Base-by-base conservation (phyloP, 352 stramenopile species). In the Elongisporangium undulatum region DNA sequence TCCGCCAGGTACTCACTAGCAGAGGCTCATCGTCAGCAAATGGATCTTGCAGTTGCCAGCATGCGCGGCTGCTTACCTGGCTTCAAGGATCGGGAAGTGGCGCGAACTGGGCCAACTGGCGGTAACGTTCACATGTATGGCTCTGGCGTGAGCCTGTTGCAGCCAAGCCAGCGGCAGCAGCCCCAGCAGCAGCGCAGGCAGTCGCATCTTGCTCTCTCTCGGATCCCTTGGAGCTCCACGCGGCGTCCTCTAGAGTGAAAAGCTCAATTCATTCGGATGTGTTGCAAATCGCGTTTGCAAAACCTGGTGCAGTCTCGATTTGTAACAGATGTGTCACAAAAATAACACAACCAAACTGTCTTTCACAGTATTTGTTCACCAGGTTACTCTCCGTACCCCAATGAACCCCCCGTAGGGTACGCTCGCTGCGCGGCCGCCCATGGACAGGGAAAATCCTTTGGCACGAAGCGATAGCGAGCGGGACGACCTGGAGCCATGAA, bases 1-100 rank as follows among this genome's bases (percentile, higher is more conserved):
- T 92, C 80, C 13, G 83, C 82, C 39, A 94, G 68, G 60, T 89
- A 94, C 55, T 92, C 85, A 65, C 83, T 92, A 55, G n/a, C 16
- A 19, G 38, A 3, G 49, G 20, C n/a, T 7, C 39, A 3, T 2
- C 20, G 21, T 19, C 15, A 41, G 15, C 6, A 7, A 56, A 41
- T 15, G 29, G 29, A 41, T 41, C 29, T 41, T 41, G 29, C 29
- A 41, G 5, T 6, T 6, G 29, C 29, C 13, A 34, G 21, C 23
- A 0, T 56, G 4, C 51, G 56, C 49, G 51, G 41, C 9, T 19
- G 61, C 39, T 26, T 67, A 85, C 78, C 78, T 86, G 39, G 72
- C 78, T 57, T 88, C 78, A 22, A 86, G 51, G 12, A 88, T 59
- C 56, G 78, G 76, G 56, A 83, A 88, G 17, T 76, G 69, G 60